Evolutionary conservation across 176 grass and related monocot genomes (phyloP), one percentile per base, ranked within the genome.

Genomic region (Aechmea fasciata): DNA sequence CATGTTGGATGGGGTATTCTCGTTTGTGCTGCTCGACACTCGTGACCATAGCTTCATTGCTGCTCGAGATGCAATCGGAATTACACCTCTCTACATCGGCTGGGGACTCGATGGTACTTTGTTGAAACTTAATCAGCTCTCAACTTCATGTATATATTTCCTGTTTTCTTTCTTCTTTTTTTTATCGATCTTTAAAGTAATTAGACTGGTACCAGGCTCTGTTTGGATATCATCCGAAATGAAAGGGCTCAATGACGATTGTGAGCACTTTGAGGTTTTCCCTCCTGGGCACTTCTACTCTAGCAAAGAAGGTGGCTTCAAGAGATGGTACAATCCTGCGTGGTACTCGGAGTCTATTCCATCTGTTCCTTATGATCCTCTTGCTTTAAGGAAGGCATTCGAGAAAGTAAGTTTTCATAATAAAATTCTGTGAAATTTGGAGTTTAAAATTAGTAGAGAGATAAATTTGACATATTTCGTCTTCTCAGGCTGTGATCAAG

Each of bases 81-180:
- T 99, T 33, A 94, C 88, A 73, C 84, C 95, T 6, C 95, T 99
- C 69, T 99, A 99, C 87, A 88, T 99, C 69, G 95, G 90, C 68
- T 88, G 87, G 84, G 90, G 90, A 77, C 77, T 82, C 14, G 95
- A 99, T 77, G 89, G 94, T 97, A 83, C 11, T 55, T 48, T 64
- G 41, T 51, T 41, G 33, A 41, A 41, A 41, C 33, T 64, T 63
- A 7, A 69, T 52, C 71, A 57, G 53, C 28, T 71, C 29, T 65
- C 11, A 24, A 41, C 33, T 41, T 41, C 33, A 41, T 41, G 3
- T 41, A 41, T 41, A 41, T 41, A 7, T 7, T 41, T 41, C 33
- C 5, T 41, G 33, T 41, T 41, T 41, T 41, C 33, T 7, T 52
- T 48, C 49, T 23, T 23, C n/a, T 23, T 23, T 23, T 23, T 23